These are phyloP conservation scores for Xerocomus spinulosus DNA, from an alignment of 768 basidiomycete species.

Conservation along the genomic window DNA sequence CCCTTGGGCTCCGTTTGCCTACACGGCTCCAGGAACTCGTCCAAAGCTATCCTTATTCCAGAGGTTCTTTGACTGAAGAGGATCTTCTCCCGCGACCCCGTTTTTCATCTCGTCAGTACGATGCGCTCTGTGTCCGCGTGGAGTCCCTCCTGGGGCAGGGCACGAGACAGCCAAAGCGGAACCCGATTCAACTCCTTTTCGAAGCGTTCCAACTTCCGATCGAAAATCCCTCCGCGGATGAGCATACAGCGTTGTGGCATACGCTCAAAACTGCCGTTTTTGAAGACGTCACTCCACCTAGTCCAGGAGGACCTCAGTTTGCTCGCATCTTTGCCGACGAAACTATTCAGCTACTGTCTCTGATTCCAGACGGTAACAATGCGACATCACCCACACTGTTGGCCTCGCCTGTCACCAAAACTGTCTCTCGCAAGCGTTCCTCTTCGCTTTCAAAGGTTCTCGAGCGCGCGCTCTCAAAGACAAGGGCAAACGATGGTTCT, in stretches of 20 bases:
- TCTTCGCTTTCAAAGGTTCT: slow-evolving; percentile 29
- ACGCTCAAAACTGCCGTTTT: slow-evolving; percentile 43
- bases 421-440: slow-evolving; percentile 30
- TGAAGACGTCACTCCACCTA: slow-evolving; percentile 20
- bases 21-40: slow-evolving; percentile 68
- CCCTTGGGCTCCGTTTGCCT: slow-evolving; percentile 52
- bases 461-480: slow-evolving; percentile 10
- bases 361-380: slow-evolving; percentile 43
- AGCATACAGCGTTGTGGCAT: slow-evolving; percentile 48
- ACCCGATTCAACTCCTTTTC: slow-evolving; percentile 55
- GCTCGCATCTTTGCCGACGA: slow-evolving; percentile 64
- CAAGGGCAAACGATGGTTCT: slow-evolving; percentile 19
- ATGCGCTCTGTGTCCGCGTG: slow-evolving; percentile 64
- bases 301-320: slow-evolving; percentile 36
- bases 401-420: slow-evolving; percentile 33
- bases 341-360: slow-evolving; percentile 48
- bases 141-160: slow-evolving; percentile 46
- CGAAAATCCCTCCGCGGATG: slow-evolving; percentile 31
- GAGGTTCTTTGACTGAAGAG: slow-evolving; percentile 29
- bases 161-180: slow-evolving; percentile 38
- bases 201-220: slow-evolving; percentile 52
- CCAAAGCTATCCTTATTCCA: slow-evolving; percentile 59
- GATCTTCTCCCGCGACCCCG: slow-evolving; percentile 57
- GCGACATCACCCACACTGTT: slow-evolving; percentile 26
- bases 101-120: slow-evolving; percentile 60